These are phyloP conservation scores for Creolimax fragrantissima DNA, from an alignment of 78 protist species.

Conservation along the genomic window DNA sequence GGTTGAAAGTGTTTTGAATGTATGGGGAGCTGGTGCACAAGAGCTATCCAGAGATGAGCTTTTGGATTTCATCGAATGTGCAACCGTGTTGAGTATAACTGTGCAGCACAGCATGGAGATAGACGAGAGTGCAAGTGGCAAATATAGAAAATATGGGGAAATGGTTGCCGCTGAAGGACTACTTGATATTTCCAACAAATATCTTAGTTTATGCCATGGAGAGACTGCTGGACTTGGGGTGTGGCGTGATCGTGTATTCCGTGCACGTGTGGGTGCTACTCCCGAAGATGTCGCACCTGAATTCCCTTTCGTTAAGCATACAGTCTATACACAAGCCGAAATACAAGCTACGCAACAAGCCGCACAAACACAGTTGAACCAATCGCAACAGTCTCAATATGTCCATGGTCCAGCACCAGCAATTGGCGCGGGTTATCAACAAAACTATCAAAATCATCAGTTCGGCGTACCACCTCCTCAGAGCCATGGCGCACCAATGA, in stretches of 20 bases:
- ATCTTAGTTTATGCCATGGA: not conserved
- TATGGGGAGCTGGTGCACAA: not conserved
- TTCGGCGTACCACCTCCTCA: no score
- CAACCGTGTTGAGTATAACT: not conserved
- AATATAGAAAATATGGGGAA: not conserved
- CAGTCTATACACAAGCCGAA: not conserved
- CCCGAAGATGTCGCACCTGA: not conserved
- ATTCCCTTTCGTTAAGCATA: not conserved
- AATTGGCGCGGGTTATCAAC: no score
- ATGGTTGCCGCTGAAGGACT: not conserved
- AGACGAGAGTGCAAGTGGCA: not conserved
- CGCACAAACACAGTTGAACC: no score
- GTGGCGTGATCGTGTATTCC: not conserved
- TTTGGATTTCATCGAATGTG: not conserved
- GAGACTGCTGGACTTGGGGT: not conserved
- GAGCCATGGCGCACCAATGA: no score
- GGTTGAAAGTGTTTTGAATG: not conserved
- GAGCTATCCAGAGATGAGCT: not conserved
- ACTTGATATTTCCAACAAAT: not conserved
- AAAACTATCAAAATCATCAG: no score
- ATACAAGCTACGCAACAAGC: no score
- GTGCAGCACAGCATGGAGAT: not conserved
- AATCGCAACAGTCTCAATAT: no score
- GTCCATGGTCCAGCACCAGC: no score
- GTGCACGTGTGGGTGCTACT: not conserved